Conservation (phyloP, 129 eudicot genomes). For the Daucus carota region DH1_v3.0 NC_030389.2:43880501-43881000, state of each 20-base stretch:
- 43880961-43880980: slow-evolving; percentile 47
- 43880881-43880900: slow-evolving; percentile 51
- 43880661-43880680: slow-evolving; percentile 68
- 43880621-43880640: slow-evolving; percentile 81
- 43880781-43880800: slow-evolving; percentile 91
- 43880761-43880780: slow-evolving; percentile 71
- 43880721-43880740: slow-evolving; percentile 84
- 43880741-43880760: slow-evolving; percentile 61
- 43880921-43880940: slow-evolving; percentile 50
- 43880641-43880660: slow-evolving; percentile 46
- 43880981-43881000: slow-evolving; percentile 78
- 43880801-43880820: slow-evolving; percentile 75
- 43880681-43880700: slow-evolving; percentile 84
- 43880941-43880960: slow-evolving; percentile 75
- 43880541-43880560: slow-evolving; percentile 98
- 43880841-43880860: slow-evolving; percentile 93
- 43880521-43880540: slow-evolving; percentile 68
- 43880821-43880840: slow-evolving; percentile 89
- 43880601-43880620: slow-evolving; percentile 99
- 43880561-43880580: slow-evolving; percentile 94
- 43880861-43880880: slow-evolving; percentile 70
- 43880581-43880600: slow-evolving; percentile 70
- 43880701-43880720: slow-evolving; percentile 89
- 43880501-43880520: slow-evolving; percentile 86
- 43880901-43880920: slow-evolving; percentile 65